A percentile compares a stretch with the other conserved stretches of the same genome.
phyloP scores from a whole-genome alignment of 495 filamentous ascomycete genomes.

The Evernia prunastri region DNA sequence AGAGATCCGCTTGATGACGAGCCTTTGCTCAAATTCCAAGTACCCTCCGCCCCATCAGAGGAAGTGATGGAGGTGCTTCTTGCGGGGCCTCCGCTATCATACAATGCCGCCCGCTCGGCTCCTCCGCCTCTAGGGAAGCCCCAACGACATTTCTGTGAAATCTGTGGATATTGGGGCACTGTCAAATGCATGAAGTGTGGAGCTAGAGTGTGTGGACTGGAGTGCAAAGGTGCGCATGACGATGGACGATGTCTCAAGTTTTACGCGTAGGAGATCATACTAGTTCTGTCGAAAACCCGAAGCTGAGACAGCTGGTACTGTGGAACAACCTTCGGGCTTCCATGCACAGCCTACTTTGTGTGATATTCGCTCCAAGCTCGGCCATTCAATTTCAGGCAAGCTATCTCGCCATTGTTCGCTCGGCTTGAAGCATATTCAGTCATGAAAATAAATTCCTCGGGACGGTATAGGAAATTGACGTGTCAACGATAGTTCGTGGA shows the following conservation, averaged over 20 bases:
- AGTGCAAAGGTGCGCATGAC: conserved; percentile 72
- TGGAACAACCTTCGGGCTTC: too few species aligned
- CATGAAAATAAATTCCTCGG: too few species aligned
- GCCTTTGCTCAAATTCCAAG: conserved; percentile 54
- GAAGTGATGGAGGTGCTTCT: conserved; percentile 63
- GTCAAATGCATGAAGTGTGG: conserved; percentile 82
- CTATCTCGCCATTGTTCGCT: too few species aligned
- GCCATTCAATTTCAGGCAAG: too few species aligned
- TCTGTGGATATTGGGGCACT: conserved; percentile 89
- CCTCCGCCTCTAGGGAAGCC: conserved; percentile 49
- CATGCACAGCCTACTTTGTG: too few species aligned
- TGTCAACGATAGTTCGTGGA: too few species aligned
- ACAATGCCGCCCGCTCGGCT: conserved; percentile 64
- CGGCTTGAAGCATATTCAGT: too few species aligned
- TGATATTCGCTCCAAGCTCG: too few species aligned
- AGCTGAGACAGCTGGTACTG: neutral
- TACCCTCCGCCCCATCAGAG: conserved; percentile 58
- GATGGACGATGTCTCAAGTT: conserved; percentile 59
- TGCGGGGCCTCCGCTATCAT: conserved; percentile 66
- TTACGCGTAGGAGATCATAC: conserved; percentile 15
- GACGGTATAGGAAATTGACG: too few species aligned
- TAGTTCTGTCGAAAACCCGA: neutral
- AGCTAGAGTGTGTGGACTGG: conserved; percentile 69
- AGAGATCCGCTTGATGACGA: conserved; percentile 44
- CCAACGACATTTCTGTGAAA: conserved; percentile 70